Base-by-base conservation (phyloP, 345 rosid species). In the Boechera retrofracta region DNA sequence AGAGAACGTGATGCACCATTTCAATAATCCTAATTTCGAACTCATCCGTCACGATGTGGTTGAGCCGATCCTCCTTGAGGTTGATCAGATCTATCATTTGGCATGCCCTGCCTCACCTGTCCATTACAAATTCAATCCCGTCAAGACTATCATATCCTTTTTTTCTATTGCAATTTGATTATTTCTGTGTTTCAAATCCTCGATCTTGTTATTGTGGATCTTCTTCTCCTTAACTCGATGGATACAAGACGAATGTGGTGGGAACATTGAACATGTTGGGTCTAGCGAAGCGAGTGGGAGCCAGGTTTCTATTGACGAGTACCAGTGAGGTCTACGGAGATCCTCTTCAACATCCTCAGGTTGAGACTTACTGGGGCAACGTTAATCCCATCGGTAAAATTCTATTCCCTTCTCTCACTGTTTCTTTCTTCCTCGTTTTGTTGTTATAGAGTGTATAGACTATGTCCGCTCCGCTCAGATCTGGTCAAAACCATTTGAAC, bases 301-400 rank as follows among this genome's bases (percentile, higher is more conserved):
- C 99, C 0, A 81, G 97, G 52, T 95, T 95, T 67, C 64, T 92
- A 57, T 86, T 95, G 39, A 92, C 99, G 7, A 95, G 99, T 75
- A 95, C 99, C 58, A 89, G 96, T 76, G 99, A 95, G 89, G 99
- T 95, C 5, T 95, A 95, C 79, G 99, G 99, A 7, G 99, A 95
- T 83, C 99, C 99, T 55, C 89, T 95, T 18, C 98, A 95, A 70
- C 99, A 95, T 63, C 99, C 99, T 9, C 99, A 95, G 89, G 91
- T 89, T 53, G 99, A 95, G 89, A 95, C 98, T 53, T 95, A 95
- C 84, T 95, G 99, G 99, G 99, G 99, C 82, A 95, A 95, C 88
- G 99, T 95, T 79, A 95, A 95, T 81, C 99, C 99, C 76, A 95
- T 95, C 80, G 98, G 98, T 93, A 73, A 3, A 35, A 1, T 31